phyloP scores from a whole-genome alignment of 1,139 yeast species.

The Citeromyces siamensis region DNA sequence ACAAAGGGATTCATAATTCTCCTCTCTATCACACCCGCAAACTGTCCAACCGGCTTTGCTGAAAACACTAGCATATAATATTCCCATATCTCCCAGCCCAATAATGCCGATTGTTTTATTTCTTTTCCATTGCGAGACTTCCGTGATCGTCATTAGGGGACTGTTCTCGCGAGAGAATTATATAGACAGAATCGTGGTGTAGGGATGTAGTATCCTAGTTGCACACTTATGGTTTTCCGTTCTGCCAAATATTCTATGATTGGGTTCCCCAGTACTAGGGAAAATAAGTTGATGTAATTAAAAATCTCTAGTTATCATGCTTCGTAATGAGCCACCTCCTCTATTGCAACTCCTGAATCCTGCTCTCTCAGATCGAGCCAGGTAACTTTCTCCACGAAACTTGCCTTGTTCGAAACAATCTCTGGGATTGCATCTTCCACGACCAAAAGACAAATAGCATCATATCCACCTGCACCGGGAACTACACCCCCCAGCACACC shows the following conservation, averaged over 20 bases:
- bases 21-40: constrained; percentile 83
- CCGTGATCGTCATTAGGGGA: too few species aligned
- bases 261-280: too few species aligned
- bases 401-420: constrained; percentile 23
- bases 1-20: constrained; percentile 34
- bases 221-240: too few species aligned
- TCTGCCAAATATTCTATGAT: too few species aligned
- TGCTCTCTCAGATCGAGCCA: constrained; percentile 61
- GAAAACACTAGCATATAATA: constrained; percentile 68
- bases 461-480: constrained; percentile 98
- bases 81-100: constrained; percentile 97
- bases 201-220: too few species aligned
- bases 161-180: too few species aligned
- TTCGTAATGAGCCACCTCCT: constrained; percentile 26
- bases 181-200: too few species aligned
- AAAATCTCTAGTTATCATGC: too few species aligned
- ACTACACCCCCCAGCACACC: constrained; percentile 94
- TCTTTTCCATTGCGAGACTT: too few species aligned
- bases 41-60: constrained; percentile 84
- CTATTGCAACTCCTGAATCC: constrained; percentile 31
- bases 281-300: too few species aligned
- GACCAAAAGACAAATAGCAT: constrained; percentile 72
- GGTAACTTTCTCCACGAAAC: constrained; percentile 22
- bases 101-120: constrained; percentile 78
- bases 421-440: constrained; percentile 29